Conservation (phyloP, 345 rosid genomes). For the Citrus reticulata region DNA sequence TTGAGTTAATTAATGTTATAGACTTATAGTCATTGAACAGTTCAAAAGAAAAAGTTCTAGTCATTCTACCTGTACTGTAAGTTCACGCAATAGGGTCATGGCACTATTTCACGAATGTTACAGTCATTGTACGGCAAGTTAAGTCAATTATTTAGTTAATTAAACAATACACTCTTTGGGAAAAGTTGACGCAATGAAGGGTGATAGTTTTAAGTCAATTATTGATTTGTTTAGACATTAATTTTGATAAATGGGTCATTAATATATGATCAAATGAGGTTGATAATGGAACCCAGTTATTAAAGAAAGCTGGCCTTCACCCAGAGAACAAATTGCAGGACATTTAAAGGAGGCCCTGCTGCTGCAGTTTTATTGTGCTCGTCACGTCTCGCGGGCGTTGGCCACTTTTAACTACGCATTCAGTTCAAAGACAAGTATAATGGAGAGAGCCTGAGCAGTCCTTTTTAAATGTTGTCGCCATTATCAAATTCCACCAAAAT, state of each 20-base stretch:
- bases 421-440: background rate
- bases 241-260: background rate
- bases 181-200: too few relatives aligned
- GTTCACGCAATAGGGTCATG: too few relatives aligned
- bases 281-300: background rate
- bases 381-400: background rate
- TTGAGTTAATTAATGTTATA: too few relatives aligned
- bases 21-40: too few relatives aligned
- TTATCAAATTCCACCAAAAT: background rate
- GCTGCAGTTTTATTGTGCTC: background rate
- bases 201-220: background rate
- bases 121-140: too few relatives aligned
- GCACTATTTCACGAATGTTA: too few relatives aligned
- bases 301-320: background rate
- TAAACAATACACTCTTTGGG: too few relatives aligned
- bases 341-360: background rate
- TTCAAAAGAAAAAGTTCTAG: too few relatives aligned
- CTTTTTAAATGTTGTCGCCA: background rate
- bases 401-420: background rate
- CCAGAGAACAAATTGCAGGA: background rate
- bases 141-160: too few relatives aligned
- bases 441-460: background rate
- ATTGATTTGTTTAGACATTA: background rate
- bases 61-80: too few relatives aligned
- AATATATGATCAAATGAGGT: too few relatives aligned